Evolutionary conservation across 495 filamentous ascomycete genomes (phyloP), one percentile per base, ranked within the genome.

Genomic region (Geoglossum glabrum): DNA sequence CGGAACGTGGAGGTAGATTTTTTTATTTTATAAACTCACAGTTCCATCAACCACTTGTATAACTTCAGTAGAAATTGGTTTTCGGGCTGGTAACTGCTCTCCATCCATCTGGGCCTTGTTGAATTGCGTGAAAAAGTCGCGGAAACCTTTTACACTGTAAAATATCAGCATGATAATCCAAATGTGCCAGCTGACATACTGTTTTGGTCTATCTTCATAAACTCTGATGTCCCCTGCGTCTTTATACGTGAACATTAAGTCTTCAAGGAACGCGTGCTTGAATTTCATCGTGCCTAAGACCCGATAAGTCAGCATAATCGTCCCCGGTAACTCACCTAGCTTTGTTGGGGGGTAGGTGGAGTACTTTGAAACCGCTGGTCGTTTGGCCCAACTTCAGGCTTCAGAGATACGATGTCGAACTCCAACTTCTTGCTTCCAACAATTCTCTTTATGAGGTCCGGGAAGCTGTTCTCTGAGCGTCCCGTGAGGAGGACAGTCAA

Each of bases 401-500:
- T 97, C 54, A 99, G 73, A 40, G 81, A 81, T n/a, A 94, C 72
- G 63, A 97, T 76, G 65, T 97, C 86, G 65, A 97, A 96, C 4
- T 88, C 76, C 1, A 99, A 75, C 7, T 79, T 79, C 63, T 83
- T 88, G 71, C 82, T 87, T 9, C 69, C 67, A 21, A 87, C 76
- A 63, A 99, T 97, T 61, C 84, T 83, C 67, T 86, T 85, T 67
- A 99, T 77, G 23, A 96, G 73, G 0, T 84, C 76, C 27, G 79
- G 73, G 64, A 95, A 99, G 25, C 76, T 80, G 19, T 70, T 71
- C 67, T 94, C 87, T 23, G 79, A 75, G 13, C 92, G 79, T n/a
- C 92, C 92, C 11, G 92, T 99, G 36, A 99, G 73, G 1, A 99
- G 78, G 28, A 99, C 79, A 30, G 78, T 85, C 34, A 99, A 73